A percentile compares a stretch with the other conserved stretches of the same genome.
Conservation (phyloP, 208 protist species). For the Leishmania tropica region DNA sequence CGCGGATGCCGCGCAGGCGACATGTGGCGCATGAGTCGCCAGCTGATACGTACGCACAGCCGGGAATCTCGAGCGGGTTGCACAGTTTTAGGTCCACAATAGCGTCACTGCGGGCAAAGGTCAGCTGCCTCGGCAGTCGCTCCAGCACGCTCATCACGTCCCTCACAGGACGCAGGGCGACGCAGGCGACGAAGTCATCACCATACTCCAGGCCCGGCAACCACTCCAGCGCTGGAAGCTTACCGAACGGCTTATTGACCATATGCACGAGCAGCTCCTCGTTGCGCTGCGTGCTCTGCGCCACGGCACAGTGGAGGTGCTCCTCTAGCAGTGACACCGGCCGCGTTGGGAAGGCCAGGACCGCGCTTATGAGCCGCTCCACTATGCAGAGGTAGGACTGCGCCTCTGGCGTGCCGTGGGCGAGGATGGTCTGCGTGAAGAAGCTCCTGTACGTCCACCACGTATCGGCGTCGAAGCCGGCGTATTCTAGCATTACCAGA, state of each 20-base stretch:
- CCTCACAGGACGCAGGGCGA: slow-evolving; percentile 29
- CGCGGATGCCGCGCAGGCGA: slow-evolving; percentile 33
- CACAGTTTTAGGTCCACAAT: slow-evolving; percentile 49
- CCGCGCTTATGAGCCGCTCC: slow-evolving; percentile 35
- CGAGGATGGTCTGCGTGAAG: slow-evolving; percentile 44
- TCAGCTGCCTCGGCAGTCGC: slow-evolving; percentile 37
- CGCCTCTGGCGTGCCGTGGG: slow-evolving; percentile 42
- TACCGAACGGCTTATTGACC: slow-evolving; percentile 8
- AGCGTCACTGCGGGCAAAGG: slow-evolving; percentile 46
- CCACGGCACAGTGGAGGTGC: slow-evolving; percentile 41
- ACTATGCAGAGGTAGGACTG: slow-evolving; percentile 28
- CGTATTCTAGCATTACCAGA: slow-evolving; percentile 46
- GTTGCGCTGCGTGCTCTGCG: slow-evolving; percentile 42
- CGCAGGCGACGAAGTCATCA: slow-evolving; percentile 30
- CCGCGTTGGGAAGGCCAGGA: slow-evolving; percentile 38
- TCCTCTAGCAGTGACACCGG: slow-evolving; percentile 45
- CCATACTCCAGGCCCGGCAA: slow-evolving; percentile 45
- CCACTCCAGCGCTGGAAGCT: slow-evolving; percentile 15
- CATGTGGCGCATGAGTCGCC: slow-evolving; percentile 69
- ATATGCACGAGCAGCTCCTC: slow-evolving; percentile 13
- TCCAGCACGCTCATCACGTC: slow-evolving; percentile 32
- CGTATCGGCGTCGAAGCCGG: slow-evolving; percentile 34
- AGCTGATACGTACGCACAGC: slow-evolving; percentile 30
- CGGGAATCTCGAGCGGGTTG: slow-evolving; percentile 58
- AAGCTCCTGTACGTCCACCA: slow-evolving; percentile 60